Evolutionary conservation across 176 grass and related monocot genomes (phyloP), one percentile per base, ranked within the genome.

Genomic region (Rhynchospora pubera): DNA sequence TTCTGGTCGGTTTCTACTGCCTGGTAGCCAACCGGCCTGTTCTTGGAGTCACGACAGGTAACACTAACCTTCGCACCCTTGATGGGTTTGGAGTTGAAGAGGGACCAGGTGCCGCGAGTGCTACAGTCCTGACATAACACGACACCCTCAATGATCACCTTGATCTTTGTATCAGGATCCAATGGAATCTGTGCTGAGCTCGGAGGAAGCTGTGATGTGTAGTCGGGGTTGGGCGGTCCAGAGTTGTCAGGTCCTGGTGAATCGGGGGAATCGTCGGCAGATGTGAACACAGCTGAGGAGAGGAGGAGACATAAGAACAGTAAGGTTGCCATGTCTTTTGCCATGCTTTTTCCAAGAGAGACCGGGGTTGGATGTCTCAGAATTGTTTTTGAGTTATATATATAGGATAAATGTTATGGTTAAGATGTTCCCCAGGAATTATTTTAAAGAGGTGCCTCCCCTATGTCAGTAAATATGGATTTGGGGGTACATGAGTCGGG

Each of bases 31-130:
- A 68, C 53, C 5, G 85, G 85, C 28, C 90, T 84, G 81, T 88
- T 86, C 90, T 94, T 92, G 79, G 4, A n/a, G 69, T 93, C 85
- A 39, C 87, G 88, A 87, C 96, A 98, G 42, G 89, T 93, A 7
- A 98, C 65, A 16, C 52, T 62, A 70, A 98, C 85, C 82, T 79
- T 85, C 0, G 92, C 89, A 14, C 47, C 9, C 5, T 77, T 84
- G 74, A 98, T 84, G n/a, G 84, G 82, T 85, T 6, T 66, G 12
- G 90, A 82, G 46, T 74, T 87, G 22, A 50, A 13, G 2, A 98
- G 87, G 15, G 64, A 60, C 85, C 71, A 85, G 12, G 94, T 67
- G 70, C 86, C 80, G 0, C 56, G 57, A 13, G 52, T 9, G 21
- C 45, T 57, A 85, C 96, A 98, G 85, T 85, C 83, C 89, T 98